Evolutionary conservation across 495 filamentous ascomycete species (phyloP).

Genomic region (Echria macrotheca): DNA sequence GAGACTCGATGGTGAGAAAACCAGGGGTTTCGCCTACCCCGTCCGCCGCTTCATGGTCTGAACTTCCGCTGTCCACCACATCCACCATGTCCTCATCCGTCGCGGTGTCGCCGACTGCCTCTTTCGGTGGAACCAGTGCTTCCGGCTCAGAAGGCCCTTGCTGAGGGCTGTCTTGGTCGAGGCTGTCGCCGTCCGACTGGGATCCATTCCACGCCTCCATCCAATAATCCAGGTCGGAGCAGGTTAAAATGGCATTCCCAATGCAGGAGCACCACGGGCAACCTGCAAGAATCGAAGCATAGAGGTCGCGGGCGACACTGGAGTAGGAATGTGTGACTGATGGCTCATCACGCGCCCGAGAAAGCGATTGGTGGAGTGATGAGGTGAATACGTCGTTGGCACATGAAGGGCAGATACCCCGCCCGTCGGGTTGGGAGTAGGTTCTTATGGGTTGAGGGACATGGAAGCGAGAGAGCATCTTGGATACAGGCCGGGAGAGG

Average conservation of each 20-base stretch:
- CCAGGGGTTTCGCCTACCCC: not conserved
- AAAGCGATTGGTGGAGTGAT: not conserved
- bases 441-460: not conserved
- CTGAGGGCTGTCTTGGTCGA: not conserved
- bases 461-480: not conserved
- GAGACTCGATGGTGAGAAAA: not conserved
- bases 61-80: not conserved
- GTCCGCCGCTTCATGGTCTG: not conserved
- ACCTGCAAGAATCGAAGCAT: not conserved
- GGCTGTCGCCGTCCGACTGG: not conserved
- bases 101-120: not conserved
- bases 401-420: not conserved
- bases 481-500: too few species aligned
- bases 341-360: not conserved
- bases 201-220: slow-evolving; percentile 2
- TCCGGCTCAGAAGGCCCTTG: not conserved
- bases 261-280: slow-evolving; percentile 2
- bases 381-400: not conserved
- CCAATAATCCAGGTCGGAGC: slow-evolving; percentile 1
- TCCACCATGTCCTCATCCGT: not conserved
- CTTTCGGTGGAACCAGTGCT: too few species aligned
- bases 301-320: not conserved
- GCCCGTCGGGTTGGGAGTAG: not conserved
- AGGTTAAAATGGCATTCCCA: not conserved
- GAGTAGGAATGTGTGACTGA: not conserved